Base-by-base conservation (phyloP, 306 rosid species). In the Coriaria nepalensis region DNA sequence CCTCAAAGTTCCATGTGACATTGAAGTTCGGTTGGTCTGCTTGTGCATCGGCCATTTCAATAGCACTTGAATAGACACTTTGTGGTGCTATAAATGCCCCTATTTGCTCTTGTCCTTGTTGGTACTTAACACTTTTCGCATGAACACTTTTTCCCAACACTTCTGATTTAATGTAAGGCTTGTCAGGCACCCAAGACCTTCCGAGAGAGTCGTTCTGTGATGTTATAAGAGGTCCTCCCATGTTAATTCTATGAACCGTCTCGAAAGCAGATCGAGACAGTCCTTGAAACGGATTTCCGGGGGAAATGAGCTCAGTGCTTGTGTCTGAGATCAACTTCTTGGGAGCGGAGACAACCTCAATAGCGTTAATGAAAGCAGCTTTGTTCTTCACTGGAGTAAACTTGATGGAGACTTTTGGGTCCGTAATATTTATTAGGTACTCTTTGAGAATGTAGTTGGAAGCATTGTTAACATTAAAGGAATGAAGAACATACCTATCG, bases 301-400 rank as follows among this genome's bases (percentile, higher is more conserved):
- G 79, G 0, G 35, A 47, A n/a, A n/a, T n/a, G 8, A 73, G 66
- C 41, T 48, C 71, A 5, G 63, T 9, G 10, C 57, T 66, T 0
- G 53, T 13, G 53, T 73, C 79, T 0, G 32, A 5, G 40, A 73
- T 33, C 53, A 73, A 35, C 10, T 39, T 12, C 36, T 56, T 66
- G 0, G 79, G 79, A 36, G 75, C 72, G 0, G 79, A 73, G 13
- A 73, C 79, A 4, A 73, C 66, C 75, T 73, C 79, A 2, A 73
- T 49, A 10, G 72, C 79, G 6, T 60, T 68, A 62, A 73, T 20
- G 43, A 60, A 73, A 0, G 79, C 79, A 0, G 53, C 68, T 0
- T 75, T 64, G 57, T 73, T 64, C 49, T 53, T 73, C 63, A 64
- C 49, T 1, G 79, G 79, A 2, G 64, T 2, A 68, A 73, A 68